phyloP scores from a whole-genome alignment of 164 flowering plant species.

The Chimonanthus salicifolius region DNA sequence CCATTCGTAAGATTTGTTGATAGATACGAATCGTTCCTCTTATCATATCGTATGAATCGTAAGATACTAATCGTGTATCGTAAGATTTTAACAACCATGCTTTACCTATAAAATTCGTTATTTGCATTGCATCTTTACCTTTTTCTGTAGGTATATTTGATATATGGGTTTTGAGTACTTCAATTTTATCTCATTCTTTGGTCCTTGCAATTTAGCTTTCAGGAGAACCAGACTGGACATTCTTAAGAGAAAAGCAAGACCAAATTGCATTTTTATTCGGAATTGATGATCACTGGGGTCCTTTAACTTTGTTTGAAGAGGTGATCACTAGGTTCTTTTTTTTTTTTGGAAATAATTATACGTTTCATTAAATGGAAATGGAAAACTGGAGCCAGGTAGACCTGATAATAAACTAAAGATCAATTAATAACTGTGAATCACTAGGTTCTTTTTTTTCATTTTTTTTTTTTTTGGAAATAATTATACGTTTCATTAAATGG shows the following conservation, averaged over 20 bases:
- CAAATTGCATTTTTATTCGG: conserved; percentile 77
- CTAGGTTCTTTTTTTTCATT: neutral
- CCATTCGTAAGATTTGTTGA: too few species aligned
- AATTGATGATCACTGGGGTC: conserved; percentile 95
- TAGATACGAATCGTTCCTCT: too few species aligned
- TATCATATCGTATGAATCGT: too few species aligned
- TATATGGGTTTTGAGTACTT: neutral
- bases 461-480: neutral
- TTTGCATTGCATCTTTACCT: neutral
- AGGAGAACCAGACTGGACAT: conserved; percentile 70
- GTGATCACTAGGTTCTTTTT: conserved; percentile 25
- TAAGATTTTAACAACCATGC: too few species aligned
- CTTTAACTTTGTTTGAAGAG: conserved; percentile 76
- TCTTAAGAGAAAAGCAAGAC: conserved; percentile 47
- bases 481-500: too few species aligned
- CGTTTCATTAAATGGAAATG: too few species aligned
- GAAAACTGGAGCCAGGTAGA: too few species aligned
- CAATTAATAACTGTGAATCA: neutral
- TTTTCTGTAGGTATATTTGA: neutral
- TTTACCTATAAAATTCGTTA: neutral
- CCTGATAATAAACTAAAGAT: too few species aligned
- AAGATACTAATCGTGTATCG: too few species aligned
- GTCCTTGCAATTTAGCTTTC: conserved; percentile 43
- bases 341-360: neutral
- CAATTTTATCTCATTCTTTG: neutral